These are phyloP conservation scores for Triticum turgidum DNA, from an alignment of 176 grass and related monocot genomes.

Conservation along the genomic window DNA sequence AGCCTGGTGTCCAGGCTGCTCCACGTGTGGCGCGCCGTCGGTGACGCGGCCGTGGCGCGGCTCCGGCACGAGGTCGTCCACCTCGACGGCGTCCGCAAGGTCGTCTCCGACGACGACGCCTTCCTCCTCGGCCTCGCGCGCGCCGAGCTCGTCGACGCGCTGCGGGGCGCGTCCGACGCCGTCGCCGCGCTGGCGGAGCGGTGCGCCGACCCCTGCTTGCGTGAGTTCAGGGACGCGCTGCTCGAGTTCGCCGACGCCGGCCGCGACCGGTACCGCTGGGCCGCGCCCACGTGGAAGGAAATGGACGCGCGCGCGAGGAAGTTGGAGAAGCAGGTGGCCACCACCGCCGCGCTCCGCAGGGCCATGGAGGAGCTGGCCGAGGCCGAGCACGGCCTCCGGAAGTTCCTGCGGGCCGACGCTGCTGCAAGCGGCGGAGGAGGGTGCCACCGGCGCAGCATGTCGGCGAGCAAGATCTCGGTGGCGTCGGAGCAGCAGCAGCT, in stretches of 20 bases:
- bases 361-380: constrained; percentile 74
- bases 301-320: constrained; percentile 63
- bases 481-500: constrained; percentile 74
- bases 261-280: constrained; percentile 61
- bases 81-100: constrained; percentile 60
- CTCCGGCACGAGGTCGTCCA: constrained; percentile 57
- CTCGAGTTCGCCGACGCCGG: constrained; percentile 56
- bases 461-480: constrained; percentile 59
- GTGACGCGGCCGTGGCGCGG: constrained; percentile 55
- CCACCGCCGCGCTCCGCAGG: constrained; percentile 47
- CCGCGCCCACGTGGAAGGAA: constrained; percentile 57
- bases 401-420: constrained; percentile 43
- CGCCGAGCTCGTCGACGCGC: constrained; percentile 68
- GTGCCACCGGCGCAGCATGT: constrained; percentile 28
- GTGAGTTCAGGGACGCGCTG: constrained; percentile 46
- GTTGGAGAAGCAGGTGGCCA: constrained; percentile 58
- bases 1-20: constrained; percentile 77
- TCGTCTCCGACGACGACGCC: constrained; percentile 75
- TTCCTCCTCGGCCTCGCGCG: constrained; percentile 65
- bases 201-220: constrained; percentile 50
- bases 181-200: constrained; percentile 43
- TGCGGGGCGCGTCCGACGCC: constrained; percentile 48
- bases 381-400: constrained; percentile 64
- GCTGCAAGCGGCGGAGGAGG: not conserved
- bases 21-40: constrained; percentile 56